These are phyloP conservation scores for Colletotrichum chlorophyti DNA, from an alignment of 2,329 filamentous ascomycete species.

Conservation along the genomic window DNA sequence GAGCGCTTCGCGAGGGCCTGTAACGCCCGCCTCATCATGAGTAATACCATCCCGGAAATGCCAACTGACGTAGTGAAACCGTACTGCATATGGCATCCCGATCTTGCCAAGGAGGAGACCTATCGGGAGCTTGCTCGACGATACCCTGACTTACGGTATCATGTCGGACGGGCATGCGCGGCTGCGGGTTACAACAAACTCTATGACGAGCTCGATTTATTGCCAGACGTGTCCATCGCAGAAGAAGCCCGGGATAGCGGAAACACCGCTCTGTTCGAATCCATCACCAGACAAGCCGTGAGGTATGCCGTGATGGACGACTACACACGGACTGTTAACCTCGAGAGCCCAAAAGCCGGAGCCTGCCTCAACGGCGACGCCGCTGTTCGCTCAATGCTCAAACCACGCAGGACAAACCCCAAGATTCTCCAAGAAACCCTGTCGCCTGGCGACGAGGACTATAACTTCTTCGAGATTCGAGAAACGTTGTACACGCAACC, in stretches of 20 bases:
- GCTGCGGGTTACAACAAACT: conserved; percentile 43
- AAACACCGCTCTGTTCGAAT: conserved; percentile 34
- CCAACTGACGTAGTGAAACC: conserved; percentile 32
- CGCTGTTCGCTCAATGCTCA: conserved; percentile 30
- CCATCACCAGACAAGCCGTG: conserved; percentile 35
- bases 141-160: conserved; percentile 44
- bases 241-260: conserved; percentile 43
- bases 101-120: conserved; percentile 42
- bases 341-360: conserved; percentile 6
- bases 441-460: no score
- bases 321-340: conserved; percentile 35
- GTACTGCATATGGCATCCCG: conserved; percentile 50
- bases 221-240: conserved; percentile 42
- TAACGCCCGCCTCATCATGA: conserved; percentile 35
- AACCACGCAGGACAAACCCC: not conserved
- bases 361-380: conserved; percentile 43
- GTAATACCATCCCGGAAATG: conserved; percentile 36
- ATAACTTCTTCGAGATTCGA: no score
- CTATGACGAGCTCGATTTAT: conserved; percentile 41
- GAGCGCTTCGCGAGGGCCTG: not conserved
- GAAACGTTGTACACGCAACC: no score
- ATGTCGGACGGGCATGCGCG: conserved; percentile 46
- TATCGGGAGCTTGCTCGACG: conserved; percentile 38
- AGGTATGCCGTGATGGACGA: conserved; percentile 46
- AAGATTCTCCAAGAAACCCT: no score